Base-by-base conservation (phyloP, 73 alveolate genomes). In the Paraurostyla sp. region DNA sequence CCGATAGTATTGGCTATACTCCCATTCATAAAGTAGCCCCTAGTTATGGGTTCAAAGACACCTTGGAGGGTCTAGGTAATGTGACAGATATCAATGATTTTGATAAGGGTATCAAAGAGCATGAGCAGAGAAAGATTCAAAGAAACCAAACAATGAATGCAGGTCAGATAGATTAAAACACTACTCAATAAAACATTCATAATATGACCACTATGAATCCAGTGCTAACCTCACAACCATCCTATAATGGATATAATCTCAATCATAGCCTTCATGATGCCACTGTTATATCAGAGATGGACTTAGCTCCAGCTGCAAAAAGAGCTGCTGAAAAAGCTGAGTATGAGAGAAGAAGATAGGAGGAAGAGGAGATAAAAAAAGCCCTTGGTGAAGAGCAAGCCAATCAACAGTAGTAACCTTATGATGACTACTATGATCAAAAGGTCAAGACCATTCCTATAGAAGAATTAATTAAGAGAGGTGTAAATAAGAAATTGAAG, bases 21-120 rank as follows among this genome's bases (percentile, higher is more conserved):
- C 89, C 89, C 20, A 54, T 50, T 52, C 65, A 52, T n/a, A 54
- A 54, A 38, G 43, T 22, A 54, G 89, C 89, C 1, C 89, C 89
- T 2, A 54, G 40, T 3, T 51, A 23, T 40, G 23, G 20, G 57
- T 78, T 78, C 80, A 78, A 54, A 22, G 54, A 78, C 20, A 78
- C 42, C 2, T n/a, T 78, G 3, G 89, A 78, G n/a, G 86, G 86
- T 3, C 58, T 51, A 16, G 76, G 78, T 30, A 32, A 0, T 13
- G 89, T 78, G 13, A 54, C 80, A 15, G 89, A 78, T 45, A 52
- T 78, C 45, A 50, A 56, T 20, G 89, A 78, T 58, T 54, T 32
- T 27, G 89, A 78, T 78, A 32, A 78, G 40, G 41, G 33, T 16
- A 54, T 52, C 2, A 78, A 78, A 36, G 80, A 49, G 50, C 63